These are phyloP conservation scores for Oxyria digyna DNA, from an alignment of 148 eudicot genomes.

Conservation along the genomic window DNA sequence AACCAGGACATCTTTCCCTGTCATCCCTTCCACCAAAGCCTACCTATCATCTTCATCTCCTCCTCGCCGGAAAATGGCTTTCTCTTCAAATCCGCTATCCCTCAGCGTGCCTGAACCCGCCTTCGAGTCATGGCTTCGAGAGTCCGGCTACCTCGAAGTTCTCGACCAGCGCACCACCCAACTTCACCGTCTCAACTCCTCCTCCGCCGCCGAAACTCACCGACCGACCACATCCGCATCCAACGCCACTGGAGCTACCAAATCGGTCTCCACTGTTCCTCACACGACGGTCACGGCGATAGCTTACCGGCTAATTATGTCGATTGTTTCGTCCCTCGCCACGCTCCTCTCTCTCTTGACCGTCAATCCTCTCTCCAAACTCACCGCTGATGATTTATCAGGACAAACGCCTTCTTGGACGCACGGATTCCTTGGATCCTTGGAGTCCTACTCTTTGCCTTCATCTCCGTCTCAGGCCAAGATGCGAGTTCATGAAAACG, in stretches of 20 bases:
- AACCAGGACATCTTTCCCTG: neutral
- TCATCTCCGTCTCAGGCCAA: slow-evolving; percentile 51
- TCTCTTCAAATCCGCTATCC: slow-evolving; percentile 63
- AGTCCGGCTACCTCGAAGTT: slow-evolving; percentile 69
- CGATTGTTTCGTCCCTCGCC: slow-evolving; percentile 28
- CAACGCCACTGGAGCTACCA: slow-evolving; percentile 10
- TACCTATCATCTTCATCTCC: neutral
- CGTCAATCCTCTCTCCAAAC: slow-evolving; percentile 69
- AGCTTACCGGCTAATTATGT: slow-evolving; percentile 17
- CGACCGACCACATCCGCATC: slow-evolving; percentile 12
- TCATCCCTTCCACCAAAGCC: neutral
- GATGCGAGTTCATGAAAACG: slow-evolving; percentile 71
- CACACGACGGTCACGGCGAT: slow-evolving; percentile 21
- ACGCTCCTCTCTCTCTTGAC: slow-evolving; percentile 58
- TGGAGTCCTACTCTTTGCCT: slow-evolving; percentile 61
- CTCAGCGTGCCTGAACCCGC: slow-evolving; percentile 68
- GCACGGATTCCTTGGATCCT: slow-evolving; percentile 40
- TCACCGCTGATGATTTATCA: slow-evolving; percentile 46
- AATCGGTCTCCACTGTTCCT: slow-evolving; percentile 14
- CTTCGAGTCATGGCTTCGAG: slow-evolving; percentile 97
- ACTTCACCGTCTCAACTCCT: slow-evolving; percentile 54
- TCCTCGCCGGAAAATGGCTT: slow-evolving; percentile 25
- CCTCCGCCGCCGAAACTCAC: slow-evolving; percentile 13
- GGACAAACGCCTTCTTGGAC: slow-evolving; percentile 44
- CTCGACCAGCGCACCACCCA: slow-evolving; percentile 83